A percentile compares a stretch with the other conserved stretches of the same genome.
These are phyloP conservation scores for Sporisorium graminicola DNA, from an alignment of 1,284 basidiomycete genomes.

Conservation along the genomic window DNA sequence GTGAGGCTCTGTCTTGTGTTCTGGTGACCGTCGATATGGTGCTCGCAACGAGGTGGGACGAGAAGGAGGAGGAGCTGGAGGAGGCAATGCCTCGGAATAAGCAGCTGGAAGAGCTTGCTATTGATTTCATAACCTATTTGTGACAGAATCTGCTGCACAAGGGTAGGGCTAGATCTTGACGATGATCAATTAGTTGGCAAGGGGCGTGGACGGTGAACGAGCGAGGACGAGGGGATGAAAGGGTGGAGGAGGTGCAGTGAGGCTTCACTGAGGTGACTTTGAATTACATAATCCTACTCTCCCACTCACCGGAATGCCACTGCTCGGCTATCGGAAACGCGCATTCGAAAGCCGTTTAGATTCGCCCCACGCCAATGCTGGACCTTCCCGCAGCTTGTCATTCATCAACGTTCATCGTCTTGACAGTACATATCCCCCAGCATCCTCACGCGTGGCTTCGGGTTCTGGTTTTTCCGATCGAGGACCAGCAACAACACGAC, in stretches of 20 bases:
- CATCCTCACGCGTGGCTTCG: slow-evolving; percentile 1
- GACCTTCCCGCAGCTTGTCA: slow-evolving; percentile 26
- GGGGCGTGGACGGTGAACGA: background rate
- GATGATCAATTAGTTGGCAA: background rate
- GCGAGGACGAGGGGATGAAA: background rate
- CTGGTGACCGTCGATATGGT: background rate
- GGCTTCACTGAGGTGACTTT: background rate
- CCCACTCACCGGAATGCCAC: background rate
- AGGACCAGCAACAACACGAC: background rate
- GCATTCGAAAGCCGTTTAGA: slow-evolving; percentile 7
- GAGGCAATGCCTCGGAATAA: background rate
- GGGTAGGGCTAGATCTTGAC: background rate
- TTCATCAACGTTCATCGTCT: slow-evolving; percentile 1
- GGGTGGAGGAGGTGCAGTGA: background rate
- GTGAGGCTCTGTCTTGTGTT: background rate
- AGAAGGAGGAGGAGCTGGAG: background rate
- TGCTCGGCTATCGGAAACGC: slow-evolving; percentile 34
- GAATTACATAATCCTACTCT: background rate
- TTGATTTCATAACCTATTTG: slow-evolving; percentile 7
- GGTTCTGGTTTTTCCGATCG: background rate
- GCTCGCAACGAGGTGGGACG: background rate
- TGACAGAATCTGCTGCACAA: background rate
- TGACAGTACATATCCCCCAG: background rate
- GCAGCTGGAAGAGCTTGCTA: slow-evolving; percentile 1
- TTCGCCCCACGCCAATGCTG: background rate